Conservation (phyloP, 2,329 filamentous ascomycete genomes). For the Myriangium duriaei region DNA sequence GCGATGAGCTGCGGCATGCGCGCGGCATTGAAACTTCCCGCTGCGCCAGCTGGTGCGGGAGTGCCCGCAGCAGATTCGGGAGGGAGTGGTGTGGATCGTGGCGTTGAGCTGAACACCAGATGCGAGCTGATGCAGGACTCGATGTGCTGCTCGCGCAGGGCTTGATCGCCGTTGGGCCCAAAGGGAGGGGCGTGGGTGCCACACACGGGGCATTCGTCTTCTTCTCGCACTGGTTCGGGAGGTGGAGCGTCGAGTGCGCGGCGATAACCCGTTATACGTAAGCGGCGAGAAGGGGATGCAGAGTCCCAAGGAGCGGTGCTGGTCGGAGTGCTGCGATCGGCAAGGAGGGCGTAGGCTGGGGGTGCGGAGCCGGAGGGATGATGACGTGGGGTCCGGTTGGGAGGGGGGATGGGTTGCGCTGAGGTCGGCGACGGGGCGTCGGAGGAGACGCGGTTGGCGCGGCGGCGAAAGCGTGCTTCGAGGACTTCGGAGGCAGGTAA, state of each 20-base stretch:
- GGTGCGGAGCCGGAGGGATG: conserved; percentile 10
- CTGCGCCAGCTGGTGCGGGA: background rate
- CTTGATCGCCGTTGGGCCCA: conserved; percentile 8
- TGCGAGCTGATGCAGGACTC: conserved; percentile 19
- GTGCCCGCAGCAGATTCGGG: conserved; percentile 4
- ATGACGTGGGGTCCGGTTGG: conserved; percentile 4
- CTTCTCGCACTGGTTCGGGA: conserved; percentile 39
- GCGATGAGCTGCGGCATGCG: conserved; percentile 6
- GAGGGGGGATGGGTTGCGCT: background rate
- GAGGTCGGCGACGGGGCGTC: conserved; percentile 2
- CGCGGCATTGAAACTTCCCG: conserved; percentile 5
- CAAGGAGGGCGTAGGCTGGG: conserved; percentile 10
- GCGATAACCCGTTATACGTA: conserved; percentile 5
- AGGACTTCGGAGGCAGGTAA: conserved; percentile 2
- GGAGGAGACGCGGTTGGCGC: conserved; percentile 3
- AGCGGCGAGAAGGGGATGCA: background rate
- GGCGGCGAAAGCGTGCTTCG: conserved; percentile 3
- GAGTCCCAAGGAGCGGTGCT: background rate
- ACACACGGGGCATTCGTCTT: conserved; percentile 70
- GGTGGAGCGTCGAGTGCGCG: conserved; percentile 9
- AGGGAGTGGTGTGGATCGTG: conserved; percentile 8
- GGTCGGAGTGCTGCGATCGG: background rate
- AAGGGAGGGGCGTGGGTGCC: conserved; percentile 51
- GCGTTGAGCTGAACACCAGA: conserved; percentile 7
- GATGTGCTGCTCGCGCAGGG: conserved; percentile 11